Base-by-base conservation (phyloP, 306 rosid genomes). In the Pachyrhizus erosus region DNA sequence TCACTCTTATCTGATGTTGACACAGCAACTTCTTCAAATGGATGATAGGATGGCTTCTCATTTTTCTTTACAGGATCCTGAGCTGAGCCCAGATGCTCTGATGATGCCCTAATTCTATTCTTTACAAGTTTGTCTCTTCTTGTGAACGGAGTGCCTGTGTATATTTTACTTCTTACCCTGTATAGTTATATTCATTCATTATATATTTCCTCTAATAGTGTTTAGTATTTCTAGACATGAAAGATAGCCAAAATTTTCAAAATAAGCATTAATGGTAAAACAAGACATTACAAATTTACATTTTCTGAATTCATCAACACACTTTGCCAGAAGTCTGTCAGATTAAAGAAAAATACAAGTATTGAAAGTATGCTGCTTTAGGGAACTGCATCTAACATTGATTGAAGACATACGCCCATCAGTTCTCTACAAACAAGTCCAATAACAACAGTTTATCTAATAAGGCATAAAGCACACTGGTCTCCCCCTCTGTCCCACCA, bases 41-140 rank as follows among this genome's bases (percentile, higher is more conserved):
- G 99, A 84, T 96, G 99, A 83, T 96, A 96, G 65, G 89, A 90
- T 27, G 93, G 26, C 87, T 81, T 90, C 75, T 84, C 97, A 82
- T 91, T 91, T 62, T 80, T 86, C 87, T 84, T 92, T 11, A 60
- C 65, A 26, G 98, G 97, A 76, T 90, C 97, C 31, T 88, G 84
- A 72, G 90, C 92, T n/a, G 98, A 88, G 54, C 95, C 89, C 34
- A 89, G 88, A 18, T 71, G 84, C 84, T 88, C 89, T 24, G 91
- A 80, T 27, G 91, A 86, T 60, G 94, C 98, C 78, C 79, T 94
- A 84, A 91, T 82, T 82, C 89, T 81, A 61, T 80, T 89, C 86
- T 89, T 96, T 52, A 79, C 67, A 51, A 84, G 80, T 87, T 54
- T 84, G 70, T 79, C 86, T 83, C 87, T 87, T 87, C 90, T 85